These are phyloP conservation scores for Alnus rubra DNA, from an alignment of 306 rosid genomes.

Conservation along the genomic window DNA sequence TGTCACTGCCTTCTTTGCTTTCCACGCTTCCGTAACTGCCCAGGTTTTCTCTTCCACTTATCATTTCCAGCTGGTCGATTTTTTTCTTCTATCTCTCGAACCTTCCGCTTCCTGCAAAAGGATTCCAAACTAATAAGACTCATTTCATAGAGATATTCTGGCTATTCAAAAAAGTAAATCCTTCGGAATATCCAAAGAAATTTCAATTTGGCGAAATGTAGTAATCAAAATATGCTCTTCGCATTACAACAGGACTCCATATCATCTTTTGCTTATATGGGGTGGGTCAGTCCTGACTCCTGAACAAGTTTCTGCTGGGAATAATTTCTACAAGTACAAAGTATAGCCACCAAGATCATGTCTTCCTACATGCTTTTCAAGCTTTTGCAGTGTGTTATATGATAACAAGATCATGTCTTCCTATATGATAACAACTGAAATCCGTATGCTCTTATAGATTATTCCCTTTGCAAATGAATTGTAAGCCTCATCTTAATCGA, in stretches of 20 bases:
- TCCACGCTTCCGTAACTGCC: slow-evolving; percentile 54
- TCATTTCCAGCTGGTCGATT: slow-evolving; percentile 65
- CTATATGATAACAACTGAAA: not conserved
- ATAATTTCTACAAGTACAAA: not conserved
- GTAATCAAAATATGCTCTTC: no score
- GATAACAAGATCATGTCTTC: not conserved
- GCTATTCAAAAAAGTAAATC: no score
- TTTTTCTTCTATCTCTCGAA: slow-evolving; percentile 73
- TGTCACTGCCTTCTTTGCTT: slow-evolving; percentile 61
- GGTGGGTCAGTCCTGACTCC: not conserved
- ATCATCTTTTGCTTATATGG: no score
- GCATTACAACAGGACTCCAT: no score
- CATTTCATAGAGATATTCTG: not conserved
- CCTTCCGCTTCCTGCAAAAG: slow-evolving; percentile 69
- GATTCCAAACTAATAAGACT: not conserved
- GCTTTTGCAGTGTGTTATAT: not conserved
- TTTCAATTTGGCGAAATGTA: not conserved
- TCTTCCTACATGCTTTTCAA: not conserved
- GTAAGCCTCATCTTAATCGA: not conserved
- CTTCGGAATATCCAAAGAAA: not conserved
- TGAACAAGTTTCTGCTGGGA: not conserved
- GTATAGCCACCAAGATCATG: not conserved
- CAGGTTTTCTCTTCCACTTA: slow-evolving; percentile 78
- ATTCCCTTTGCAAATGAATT: not conserved
- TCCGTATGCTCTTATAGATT: not conserved